phyloP scores from a whole-genome alignment of 495 filamentous ascomycete genomes.

The Aspergillus nanangensis region DNA sequence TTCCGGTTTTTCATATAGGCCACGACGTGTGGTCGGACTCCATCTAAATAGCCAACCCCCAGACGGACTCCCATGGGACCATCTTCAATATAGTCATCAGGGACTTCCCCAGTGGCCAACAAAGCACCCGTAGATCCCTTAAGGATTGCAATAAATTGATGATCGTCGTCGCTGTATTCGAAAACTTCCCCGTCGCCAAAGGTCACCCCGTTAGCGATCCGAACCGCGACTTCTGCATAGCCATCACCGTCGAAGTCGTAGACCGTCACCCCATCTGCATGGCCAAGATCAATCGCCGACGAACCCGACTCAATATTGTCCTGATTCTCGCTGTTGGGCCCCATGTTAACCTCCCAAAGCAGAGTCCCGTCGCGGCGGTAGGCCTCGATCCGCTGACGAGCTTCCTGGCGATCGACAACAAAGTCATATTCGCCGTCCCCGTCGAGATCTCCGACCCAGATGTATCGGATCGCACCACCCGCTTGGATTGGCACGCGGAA shows the following conservation, averaged over 20 bases:
- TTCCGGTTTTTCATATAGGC: conserved; percentile 2
- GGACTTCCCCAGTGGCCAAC: not conserved
- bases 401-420: conserved; percentile 2
- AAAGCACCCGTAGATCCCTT: not conserved
- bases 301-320: conserved; percentile 5
- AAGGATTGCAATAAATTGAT: conserved; percentile 2
- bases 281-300: not conserved
- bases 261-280: conserved; percentile 8
- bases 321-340: conserved; percentile 8
- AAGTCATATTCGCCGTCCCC: conserved; percentile 9
- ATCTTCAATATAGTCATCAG: conserved; percentile 4
- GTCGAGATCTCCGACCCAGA: conserved; percentile 8
- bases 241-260: conserved; percentile 7
- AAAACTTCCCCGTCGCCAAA: conserved; percentile 6
- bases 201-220: conserved; percentile 4
- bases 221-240: not conserved
- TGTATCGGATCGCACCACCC: too few relatives aligned
- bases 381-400: conserved; percentile 1
- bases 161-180: not conserved
- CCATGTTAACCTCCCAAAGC: conserved; percentile 1
- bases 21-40: not conserved
- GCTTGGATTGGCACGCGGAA: conserved; percentile 2
- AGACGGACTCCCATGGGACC: conserved; percentile 4
- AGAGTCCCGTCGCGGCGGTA: conserved; percentile 1
- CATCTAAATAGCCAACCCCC: conserved; percentile 5